Base-by-base conservation (phyloP, 768 basidiomycete species). In the Collybiopsis luxurians region DNA sequence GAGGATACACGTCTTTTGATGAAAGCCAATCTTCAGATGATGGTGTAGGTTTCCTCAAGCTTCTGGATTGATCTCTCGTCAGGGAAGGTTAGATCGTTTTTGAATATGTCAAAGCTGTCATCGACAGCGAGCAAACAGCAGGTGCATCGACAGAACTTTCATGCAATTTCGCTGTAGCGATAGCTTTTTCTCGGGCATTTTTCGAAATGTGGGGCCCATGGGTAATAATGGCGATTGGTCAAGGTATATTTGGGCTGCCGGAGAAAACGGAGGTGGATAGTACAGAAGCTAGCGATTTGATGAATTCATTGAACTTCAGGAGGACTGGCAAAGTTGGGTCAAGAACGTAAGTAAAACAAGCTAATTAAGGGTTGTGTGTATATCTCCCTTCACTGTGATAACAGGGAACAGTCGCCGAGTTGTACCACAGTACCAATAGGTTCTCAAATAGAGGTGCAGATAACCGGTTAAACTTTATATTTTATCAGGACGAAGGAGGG, bases 401-500 rank as follows among this genome's bases (percentile, higher is more conserved):
- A 30, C 19, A 5, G 11, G 44, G 43, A 36, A 44, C 46, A 26
- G 26, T 42, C 3, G 40, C n/a, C n/a, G n/a, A n/a, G 40, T 17
- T 24, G 40, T 28, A 30, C 40, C 26, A n/a, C n/a, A n/a, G n/a
- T n/a, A n/a, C n/a, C n/a, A n/a, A n/a, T n/a, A n/a, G n/a, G n/a
- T n/a, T n/a, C n/a, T n/a, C n/a, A n/a, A n/a, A n/a, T n/a, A 54
- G 40, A 24, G 40, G 40, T 28, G 53, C 40, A 31, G 81, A 84
- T 34, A 84, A 89, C 56, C 73, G 83, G 15, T 78, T 85, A 31
- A 83, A 91, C 57, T 93, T 96, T 67, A 71, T 98, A 26, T 99
- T 99, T 72, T 98, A 97, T 67, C 92, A 95, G 64, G 95, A 99
- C 66, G 97, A 98, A 63, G 95, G 95, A 12, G 97, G 97, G 0